These are phyloP conservation scores for Globisporangium solare DNA, from an alignment of 352 stramenopile genomes.

Conservation along the genomic window DNA sequence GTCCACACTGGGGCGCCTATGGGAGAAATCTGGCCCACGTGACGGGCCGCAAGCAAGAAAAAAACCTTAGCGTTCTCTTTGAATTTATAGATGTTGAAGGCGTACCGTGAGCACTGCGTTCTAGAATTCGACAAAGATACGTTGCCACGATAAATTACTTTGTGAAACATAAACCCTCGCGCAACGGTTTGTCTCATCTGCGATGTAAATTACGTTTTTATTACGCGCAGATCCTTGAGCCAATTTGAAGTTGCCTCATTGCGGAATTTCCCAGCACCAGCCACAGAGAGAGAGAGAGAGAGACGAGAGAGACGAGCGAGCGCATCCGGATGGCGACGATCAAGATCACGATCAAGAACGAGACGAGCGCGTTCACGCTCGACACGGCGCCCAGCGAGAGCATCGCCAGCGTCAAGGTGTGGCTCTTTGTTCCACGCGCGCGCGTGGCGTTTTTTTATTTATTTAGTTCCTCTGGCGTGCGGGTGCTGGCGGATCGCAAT, in stretches of 20 bases:
- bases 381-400: slow-evolving; percentile 68
- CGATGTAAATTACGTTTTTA: no score
- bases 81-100: neutral
- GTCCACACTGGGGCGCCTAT: no score
- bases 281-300: neutral
- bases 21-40: no score
- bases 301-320: neutral
- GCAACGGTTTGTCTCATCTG: no score
- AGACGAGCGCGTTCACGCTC: slow-evolving; percentile 56
- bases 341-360: slow-evolving; percentile 80
- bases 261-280: neutral
- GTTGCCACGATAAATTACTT: neutral
- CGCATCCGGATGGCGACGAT: slow-evolving; percentile 34
- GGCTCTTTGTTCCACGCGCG: neutral
- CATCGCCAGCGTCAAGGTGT: slow-evolving; percentile 74
- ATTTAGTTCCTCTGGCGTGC: no score
- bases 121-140: slow-evolving; percentile 2
- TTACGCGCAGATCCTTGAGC: neutral
- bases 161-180: no score
- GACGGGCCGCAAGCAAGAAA: neutral
- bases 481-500: neutral
- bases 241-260: slow-evolving; percentile 1
- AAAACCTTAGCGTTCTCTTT: neutral
- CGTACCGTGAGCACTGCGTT: neutral
- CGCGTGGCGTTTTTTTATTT: no score